Conservation (phyloP, 495 filamentous ascomycete species). For the Apiosordaria backusii region DNA sequence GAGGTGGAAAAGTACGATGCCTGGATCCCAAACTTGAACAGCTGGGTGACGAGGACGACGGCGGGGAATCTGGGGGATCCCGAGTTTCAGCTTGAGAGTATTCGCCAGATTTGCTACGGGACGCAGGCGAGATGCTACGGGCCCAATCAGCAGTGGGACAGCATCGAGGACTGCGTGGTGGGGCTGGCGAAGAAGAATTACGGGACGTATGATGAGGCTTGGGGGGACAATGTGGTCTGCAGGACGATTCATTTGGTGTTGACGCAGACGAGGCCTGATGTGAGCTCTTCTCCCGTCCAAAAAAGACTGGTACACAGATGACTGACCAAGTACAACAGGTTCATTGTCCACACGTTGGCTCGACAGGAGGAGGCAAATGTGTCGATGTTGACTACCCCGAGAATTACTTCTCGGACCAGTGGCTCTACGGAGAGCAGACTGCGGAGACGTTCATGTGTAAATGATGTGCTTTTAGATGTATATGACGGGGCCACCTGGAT, state of each 20-base stretch:
- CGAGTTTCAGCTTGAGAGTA: conserved; percentile 24
- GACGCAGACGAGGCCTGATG: conserved; percentile 36
- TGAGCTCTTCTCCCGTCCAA: conserved; percentile 19
- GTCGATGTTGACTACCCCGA: conserved; percentile 28
- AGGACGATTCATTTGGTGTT: conserved; percentile 39
- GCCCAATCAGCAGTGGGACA: conserved; percentile 33
- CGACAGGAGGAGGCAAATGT: conserved; percentile 41
- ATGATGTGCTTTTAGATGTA: background rate
- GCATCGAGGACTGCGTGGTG: conserved; percentile 27
- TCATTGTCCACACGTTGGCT: conserved; percentile 42
- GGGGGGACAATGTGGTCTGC: conserved; percentile 42
- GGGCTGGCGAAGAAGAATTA: conserved; percentile 28
- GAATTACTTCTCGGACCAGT: conserved; percentile 35
- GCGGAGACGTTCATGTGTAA: conserved; percentile 37
- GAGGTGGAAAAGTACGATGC: conserved; percentile 38
- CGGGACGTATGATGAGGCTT: conserved; percentile 40
- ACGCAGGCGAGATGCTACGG: conserved; percentile 34
- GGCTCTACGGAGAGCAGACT: conserved; percentile 30
- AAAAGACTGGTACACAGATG: background rate
- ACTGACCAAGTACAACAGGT: conserved; percentile 23
- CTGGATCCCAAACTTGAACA: conserved; percentile 37
- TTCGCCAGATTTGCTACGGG: conserved; percentile 29
- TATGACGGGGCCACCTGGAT: background rate
- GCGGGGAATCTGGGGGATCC: conserved; percentile 24
- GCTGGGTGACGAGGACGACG: conserved; percentile 26